Evolutionary conservation across 1,284 basidiomycete species (phyloP), one percentile per base, ranked within the genome.

Genomic region (Ustilago curta): DNA sequence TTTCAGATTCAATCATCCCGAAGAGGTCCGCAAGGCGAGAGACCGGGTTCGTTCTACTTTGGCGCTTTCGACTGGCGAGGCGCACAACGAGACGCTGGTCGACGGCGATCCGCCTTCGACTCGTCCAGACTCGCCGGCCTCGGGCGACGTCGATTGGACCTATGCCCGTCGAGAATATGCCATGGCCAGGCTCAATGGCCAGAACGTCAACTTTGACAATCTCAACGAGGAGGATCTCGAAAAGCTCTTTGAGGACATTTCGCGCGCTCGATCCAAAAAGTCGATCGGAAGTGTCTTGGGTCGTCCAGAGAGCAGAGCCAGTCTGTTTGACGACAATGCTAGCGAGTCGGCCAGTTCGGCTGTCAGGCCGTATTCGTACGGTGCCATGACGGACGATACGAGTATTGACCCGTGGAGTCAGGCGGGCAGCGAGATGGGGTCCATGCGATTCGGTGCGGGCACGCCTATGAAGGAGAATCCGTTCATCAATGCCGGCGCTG

Each of bases 1-100:
- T 60, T 99, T 99, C 86, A 90, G 96, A 18, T 98, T 97, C 87
- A 98, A 97, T 52, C 75, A 81, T 55, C 79, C 81, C 7, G 77
- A 79, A 31, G 79, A 81, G 42, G 79, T 80, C 9, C 63, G 79
- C 12, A 79, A 72, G 58, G 81, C 79, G 1, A 40, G 81, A 14
- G 80, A 82, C 25, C 60, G 75, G 4, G 79, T 81, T 12, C 70
- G 71, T 11, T 79, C 78, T 32, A 77, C 79, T 3, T 48, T 78
- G 25, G 79, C 77, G 8, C 56, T 74, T 8, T 70, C 71, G 0
- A 79, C 70, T 0, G 80, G 78, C 40, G 76, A 78, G n/a, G 68
- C 51, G 19, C 65, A 70, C 18, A 77, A 79, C 63, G 68, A 79
- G 60, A 76, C 77, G 29, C 56, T 68, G 4, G 31, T 54, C 32